Evolutionary conservation across 2,329 filamentous ascomycete genomes (phyloP).

Genomic region (Lizonia empirigonia): DNA sequence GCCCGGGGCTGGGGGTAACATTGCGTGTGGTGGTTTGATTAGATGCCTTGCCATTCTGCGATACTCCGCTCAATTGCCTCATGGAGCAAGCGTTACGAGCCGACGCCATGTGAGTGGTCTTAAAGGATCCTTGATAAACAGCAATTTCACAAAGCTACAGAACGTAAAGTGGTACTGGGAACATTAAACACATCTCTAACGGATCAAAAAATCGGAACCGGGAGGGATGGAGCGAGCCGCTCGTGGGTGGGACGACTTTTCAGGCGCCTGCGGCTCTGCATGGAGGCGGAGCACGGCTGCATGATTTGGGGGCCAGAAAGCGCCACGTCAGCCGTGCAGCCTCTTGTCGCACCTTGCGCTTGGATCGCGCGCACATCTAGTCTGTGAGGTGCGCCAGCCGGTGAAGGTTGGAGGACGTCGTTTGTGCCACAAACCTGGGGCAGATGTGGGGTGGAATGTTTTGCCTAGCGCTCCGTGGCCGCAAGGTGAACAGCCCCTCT

Average conservation of each 20-base stretch:
- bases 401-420: not conserved
- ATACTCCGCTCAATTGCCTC: slow-evolving; percentile 2
- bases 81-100: slow-evolving; percentile 2
- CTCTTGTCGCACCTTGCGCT: slow-evolving; percentile 16
- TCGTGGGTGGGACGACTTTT: slow-evolving; percentile 20
- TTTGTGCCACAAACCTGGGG: not conserved
- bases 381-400: slow-evolving; percentile 7
- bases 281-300: slow-evolving; percentile 26
- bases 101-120: slow-evolving; percentile 20
- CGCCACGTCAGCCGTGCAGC: slow-evolving; percentile 30
- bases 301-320: slow-evolving; percentile 22
- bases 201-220: slow-evolving; percentile 5
- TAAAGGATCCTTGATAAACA: too few relatives aligned
- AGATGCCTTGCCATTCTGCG: not conserved
- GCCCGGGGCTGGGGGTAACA: slow-evolving; percentile 8
- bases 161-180: too few relatives aligned
- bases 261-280: slow-evolving; percentile 28
- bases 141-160: too few relatives aligned
- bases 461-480: too few relatives aligned
- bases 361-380: slow-evolving; percentile 18
- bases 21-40: not conserved
- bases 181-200: not conserved
- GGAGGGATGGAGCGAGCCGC: slow-evolving; percentile 15
- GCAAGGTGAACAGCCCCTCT: not conserved
- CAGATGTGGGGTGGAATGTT: slow-evolving; percentile 6